Evolutionary conservation across 306 rosid species (phyloP).

Genomic region (Quercus variabilis): DNA sequence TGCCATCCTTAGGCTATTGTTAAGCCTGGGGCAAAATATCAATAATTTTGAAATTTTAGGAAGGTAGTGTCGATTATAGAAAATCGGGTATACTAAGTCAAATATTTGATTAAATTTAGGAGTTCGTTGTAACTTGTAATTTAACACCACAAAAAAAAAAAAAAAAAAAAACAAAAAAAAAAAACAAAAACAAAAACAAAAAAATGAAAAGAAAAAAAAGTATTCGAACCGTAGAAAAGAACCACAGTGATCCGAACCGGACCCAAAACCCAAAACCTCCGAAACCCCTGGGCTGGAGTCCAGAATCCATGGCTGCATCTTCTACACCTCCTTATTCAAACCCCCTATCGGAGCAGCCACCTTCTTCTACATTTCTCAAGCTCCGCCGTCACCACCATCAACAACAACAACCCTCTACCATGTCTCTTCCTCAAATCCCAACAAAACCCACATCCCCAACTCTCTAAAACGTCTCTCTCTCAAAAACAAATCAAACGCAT

Average conservation of each 20-base stretch:
- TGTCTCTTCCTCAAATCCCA: background rate
- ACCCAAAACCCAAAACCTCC: background rate
- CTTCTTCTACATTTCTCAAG: background rate
- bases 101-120: too few relatives aligned
- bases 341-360: background rate
- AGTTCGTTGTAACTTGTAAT: fast-evolving
- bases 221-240: background rate
- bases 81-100: too few relatives aligned
- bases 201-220: too few relatives aligned
- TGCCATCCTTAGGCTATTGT: too few relatives aligned
- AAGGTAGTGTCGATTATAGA: too few relatives aligned
- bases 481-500: background rate
- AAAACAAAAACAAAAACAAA: too few relatives aligned
- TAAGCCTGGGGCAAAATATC: too few relatives aligned
- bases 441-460: background rate
- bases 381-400: background rate
- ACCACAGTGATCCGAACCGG: background rate
- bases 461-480: background rate
- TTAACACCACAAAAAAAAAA: too few relatives aligned
- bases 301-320: slow-evolving; percentile 4
- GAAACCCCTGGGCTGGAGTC: background rate
- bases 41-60: too few relatives aligned
- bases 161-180: too few relatives aligned
- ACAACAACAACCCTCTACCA: background rate
- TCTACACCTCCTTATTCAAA: background rate